Conservation (phyloP, 2,329 filamentous ascomycete species). For the Leptographium lundbergii region DNA sequence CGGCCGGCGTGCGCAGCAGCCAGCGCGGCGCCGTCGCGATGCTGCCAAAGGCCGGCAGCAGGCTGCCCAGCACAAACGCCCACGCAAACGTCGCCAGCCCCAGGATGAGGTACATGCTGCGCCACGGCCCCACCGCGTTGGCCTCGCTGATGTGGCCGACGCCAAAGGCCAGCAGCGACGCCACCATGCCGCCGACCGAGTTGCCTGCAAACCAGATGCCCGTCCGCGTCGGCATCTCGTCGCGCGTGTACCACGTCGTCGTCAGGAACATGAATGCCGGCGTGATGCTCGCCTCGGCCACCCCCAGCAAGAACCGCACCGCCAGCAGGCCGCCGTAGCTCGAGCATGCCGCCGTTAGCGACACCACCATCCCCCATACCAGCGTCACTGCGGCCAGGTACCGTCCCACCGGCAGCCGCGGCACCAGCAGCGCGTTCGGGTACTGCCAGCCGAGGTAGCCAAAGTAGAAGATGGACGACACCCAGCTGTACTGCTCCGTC, state of each 20-base stretch:
- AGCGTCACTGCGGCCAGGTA: slow-evolving; percentile 11
- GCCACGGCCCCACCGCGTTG: slow-evolving; percentile 25
- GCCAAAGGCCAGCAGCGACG: slow-evolving; percentile 40
- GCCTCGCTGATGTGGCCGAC: slow-evolving; percentile 39
- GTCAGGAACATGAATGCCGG: slow-evolving; percentile 41
- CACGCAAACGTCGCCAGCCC: slow-evolving; percentile 21
- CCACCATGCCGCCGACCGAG: slow-evolving; percentile 32
- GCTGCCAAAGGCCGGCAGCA: slow-evolving; percentile 34
- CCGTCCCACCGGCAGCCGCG: slow-evolving; percentile 8
- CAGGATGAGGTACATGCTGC: slow-evolving; percentile 17
- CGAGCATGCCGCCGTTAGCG: slow-evolving; percentile 7
- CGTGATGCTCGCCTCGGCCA: slow-evolving; percentile 40
- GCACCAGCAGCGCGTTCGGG: slow-evolving; percentile 14
- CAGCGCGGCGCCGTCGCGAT: slow-evolving; percentile 42
- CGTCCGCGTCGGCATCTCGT: slow-evolving; percentile 40
- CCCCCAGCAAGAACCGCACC: slow-evolving; percentile 39
- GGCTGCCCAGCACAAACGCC: slow-evolving; percentile 30
- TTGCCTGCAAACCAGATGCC: slow-evolving; percentile 45
- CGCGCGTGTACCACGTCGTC: slow-evolving; percentile 42
- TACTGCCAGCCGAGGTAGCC: slow-evolving; percentile 27
- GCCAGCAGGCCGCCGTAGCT: slow-evolving; percentile 30
- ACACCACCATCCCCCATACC: slow-evolving; percentile 7
- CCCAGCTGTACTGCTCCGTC: slow-evolving; percentile 32
- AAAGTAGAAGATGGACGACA: slow-evolving; percentile 33
- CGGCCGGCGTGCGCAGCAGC: slow-evolving; percentile 37